Base-by-base conservation (phyloP, 306 rosid species). In the Pyrus betulifolia region DNA sequence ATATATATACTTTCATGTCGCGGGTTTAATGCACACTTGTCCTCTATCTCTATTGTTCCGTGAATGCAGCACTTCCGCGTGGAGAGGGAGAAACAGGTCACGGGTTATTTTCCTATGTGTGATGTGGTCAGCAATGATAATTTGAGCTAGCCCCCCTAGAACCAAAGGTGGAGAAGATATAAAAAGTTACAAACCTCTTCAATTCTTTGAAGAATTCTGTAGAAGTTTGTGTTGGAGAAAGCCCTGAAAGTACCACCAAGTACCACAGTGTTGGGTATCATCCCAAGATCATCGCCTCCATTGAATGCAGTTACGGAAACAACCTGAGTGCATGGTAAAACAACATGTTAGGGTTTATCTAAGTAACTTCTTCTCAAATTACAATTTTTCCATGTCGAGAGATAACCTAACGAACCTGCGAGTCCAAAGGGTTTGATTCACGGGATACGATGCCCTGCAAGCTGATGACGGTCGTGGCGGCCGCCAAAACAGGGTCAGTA, bases 391-490 rank as follows among this genome's bases (percentile, higher is more conserved):
- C 55, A 49, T 49, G 30, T 22, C 8, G 14, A 58, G 11, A 22
- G 30, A 58, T 58, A 25, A 58, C 6, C 22, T 21, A 22, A 58
- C 14, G 30, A 28, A 91, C 98, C 91, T 90, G 95, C 18, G 98
- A 95, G 78, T 95, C 98, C 55, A 95, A 33, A 12, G 98, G 98
- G 45, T 95, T 88, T 40, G 98, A 87, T 87, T 95, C 97, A 2
- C 98, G 97, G 6, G 98, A 95, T 44, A 95, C 96, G 65, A 95
- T 88, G 7, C 96, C 98, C 85, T 95, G 98, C 65, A 95, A 78
- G 87, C 97, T 95, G 79, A 90, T 90, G 17, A 95, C 95, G 0
- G 96, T 89, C 2, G 96, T 97, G 0, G 98, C 88, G 72, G 96
- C 93, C 0, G 97, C 98, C 71, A 95, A 81, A 67, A 95, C 85